Conservation (phyloP, 805 yeast genomes). For the Nakazawaea holstii region DNA sequence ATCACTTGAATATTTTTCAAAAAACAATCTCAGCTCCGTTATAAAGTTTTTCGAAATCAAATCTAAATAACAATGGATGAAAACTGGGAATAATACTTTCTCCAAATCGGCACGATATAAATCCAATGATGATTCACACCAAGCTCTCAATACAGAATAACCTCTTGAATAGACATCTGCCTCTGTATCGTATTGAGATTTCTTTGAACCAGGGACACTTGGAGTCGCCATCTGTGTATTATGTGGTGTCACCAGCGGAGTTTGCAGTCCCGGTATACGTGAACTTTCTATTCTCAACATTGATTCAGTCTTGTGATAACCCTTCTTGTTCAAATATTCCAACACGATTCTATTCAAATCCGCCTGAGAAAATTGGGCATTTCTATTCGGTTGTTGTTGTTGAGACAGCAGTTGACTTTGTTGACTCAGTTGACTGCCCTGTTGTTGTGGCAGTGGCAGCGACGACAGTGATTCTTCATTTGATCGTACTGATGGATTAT, state of each 20-base stretch:
- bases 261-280: constrained; percentile 49
- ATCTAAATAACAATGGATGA: constrained; percentile 82
- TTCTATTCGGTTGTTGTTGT: constrained; percentile 12
- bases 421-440: constrained; percentile 17
- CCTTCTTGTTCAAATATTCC: constrained; percentile 89
- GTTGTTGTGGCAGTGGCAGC: constrained; percentile 8
- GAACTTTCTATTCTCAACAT: constrained; percentile 85
- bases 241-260: constrained; percentile 43
- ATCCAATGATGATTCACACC: constrained; percentile 91
- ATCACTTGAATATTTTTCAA: constrained; percentile 67
- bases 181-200: constrained; percentile 42
- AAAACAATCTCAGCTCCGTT: constrained; percentile 65
- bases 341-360: constrained; percentile 89
- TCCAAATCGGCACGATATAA: constrained; percentile 85
- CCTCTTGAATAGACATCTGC: constrained; percentile 78
- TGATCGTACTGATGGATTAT: constrained; percentile 1
- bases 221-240: constrained; percentile 29
- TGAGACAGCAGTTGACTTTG: constrained; percentile 20
- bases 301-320: constrained; percentile 91
- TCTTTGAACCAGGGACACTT: constrained; percentile 24
- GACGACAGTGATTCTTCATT: not conserved
- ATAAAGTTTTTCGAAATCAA: constrained; percentile 60
- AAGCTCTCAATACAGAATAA: constrained; percentile 70
- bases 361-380: constrained; percentile 61
- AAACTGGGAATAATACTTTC: constrained; percentile 84